Base-by-base conservation (phyloP, 2,329 filamentous ascomycete genomes). In the Mycosphaerella sp. region DNA sequence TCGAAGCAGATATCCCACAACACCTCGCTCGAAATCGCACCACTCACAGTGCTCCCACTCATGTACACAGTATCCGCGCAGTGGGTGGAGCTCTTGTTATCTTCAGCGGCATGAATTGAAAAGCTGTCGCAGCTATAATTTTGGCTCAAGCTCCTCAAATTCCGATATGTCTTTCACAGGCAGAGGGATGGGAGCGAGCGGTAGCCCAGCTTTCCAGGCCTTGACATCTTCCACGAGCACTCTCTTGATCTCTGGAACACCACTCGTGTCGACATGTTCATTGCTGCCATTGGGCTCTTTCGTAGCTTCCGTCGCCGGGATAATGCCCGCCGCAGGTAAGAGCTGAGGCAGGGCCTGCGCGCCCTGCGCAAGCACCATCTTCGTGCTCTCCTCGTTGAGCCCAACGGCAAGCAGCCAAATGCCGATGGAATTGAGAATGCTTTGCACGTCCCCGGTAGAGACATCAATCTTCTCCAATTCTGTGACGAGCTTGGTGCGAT, bases 61-160 rank as follows among this genome's bases (percentile, higher is more conserved):
- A n/a, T 21, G 12, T 29, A 10, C 21, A 12, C n/a, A 17, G 17
- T 42, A 23, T n/a, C 6, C 21, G 43, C 43, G 32, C 43, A 45
- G 8, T n/a, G 12, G 4, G 4, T 11, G 21, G 21, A 38, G 6
- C 1, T 38, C 10, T 38, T n/a, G 34, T 12, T 6, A 6, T 38
- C 43, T n/a, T 46, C 12, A 3, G 11, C 29, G n/a, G 26, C 26
- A 11, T n/a, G 11, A 26, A 29, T 21, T 1, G 10, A 36, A 6
- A 12, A 36, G 29, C 10, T n/a, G 6, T 14, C 23, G 36, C 48
- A 23, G 34, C 31, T 51, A 71, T 12, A 96, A 78, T 75, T 96
- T 96, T 11, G 87, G 74, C 59, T 88, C 89, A 56, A 85, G 76
- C 56, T 96, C 92, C 69, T 95, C 87, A 70, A 92, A 97, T 66